phyloP scores from a whole-genome alignment of 352 stramenopile genomes.

The Phytophthora sojae region DNA sequence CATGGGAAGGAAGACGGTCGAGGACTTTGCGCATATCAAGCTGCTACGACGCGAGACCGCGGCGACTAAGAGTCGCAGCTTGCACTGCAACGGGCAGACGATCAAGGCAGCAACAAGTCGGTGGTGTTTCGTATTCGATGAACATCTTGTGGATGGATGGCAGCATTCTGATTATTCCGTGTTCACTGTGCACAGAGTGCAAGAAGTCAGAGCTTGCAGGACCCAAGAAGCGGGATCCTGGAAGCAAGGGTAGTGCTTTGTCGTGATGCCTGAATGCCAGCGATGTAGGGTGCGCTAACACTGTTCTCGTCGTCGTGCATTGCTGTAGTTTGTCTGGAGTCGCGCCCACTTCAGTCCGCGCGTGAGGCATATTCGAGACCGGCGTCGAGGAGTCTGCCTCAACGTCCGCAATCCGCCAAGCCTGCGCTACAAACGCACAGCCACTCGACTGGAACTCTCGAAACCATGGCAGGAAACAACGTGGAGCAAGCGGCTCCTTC shows the following conservation, averaged over 20 bases:
- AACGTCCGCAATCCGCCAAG: conserved; percentile 62
- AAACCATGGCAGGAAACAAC: conserved; percentile 7
- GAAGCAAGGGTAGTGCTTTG: conserved; percentile 9
- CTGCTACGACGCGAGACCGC: conserved; percentile 50
- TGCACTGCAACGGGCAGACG: conserved; percentile 56
- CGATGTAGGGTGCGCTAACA: neutral
- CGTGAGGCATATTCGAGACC: conserved; percentile 11
- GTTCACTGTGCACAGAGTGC: neutral
- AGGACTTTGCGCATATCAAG: conserved; percentile 56
- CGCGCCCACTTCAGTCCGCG: conserved; percentile 34
- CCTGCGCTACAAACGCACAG: conserved; percentile 39
- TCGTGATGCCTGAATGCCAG: neutral
- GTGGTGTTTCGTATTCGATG: neutral
- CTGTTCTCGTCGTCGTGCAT: neutral
- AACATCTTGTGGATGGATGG: too few relatives aligned
- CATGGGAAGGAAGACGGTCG: conserved; percentile 56
- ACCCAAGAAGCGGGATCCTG: neutral
- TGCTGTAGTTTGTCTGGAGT: conserved; percentile 22
- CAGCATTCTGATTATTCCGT: neutral
- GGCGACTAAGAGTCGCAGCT: conserved; percentile 38
- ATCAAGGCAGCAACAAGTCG: conserved; percentile 6
- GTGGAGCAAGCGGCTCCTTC: conserved; percentile 10
- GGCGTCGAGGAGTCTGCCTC: conserved; percentile 14
- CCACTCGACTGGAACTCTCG: conserved; percentile 11
- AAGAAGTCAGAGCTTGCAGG: neutral